Evolutionary conservation across 2,329 filamentous ascomycete genomes (phyloP).

Genomic region (Colletotrichum tropicicola): DNA sequence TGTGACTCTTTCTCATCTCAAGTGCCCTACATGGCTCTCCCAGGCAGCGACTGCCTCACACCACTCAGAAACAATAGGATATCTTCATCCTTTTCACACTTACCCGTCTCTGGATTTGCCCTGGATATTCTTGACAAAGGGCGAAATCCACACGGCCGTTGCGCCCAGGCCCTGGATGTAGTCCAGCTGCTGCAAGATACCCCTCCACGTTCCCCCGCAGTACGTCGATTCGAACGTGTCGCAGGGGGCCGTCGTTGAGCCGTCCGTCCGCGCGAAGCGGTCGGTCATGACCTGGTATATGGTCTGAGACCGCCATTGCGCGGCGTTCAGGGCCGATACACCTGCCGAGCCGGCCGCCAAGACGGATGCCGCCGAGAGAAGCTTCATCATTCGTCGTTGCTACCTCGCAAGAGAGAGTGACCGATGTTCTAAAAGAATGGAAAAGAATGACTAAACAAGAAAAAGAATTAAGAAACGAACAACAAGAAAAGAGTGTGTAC

Average conservation of each 20-base stretch:
- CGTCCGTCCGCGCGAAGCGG: constrained; percentile 59
- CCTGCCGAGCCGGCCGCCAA: constrained; percentile 5
- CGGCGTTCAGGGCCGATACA: constrained; percentile 32
- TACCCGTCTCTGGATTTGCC: constrained; percentile 11
- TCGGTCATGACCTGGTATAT: constrained; percentile 69
- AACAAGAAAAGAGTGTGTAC: constrained; percentile 20
- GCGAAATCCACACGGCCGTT: constrained; percentile 67
- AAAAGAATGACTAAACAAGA: constrained; percentile 1
- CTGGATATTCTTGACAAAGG: constrained; percentile 56
- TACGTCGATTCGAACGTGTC: constrained; percentile 54
- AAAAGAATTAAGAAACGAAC: not conserved
- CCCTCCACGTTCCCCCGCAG: constrained; percentile 69
- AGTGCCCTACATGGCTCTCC: too few species aligned
- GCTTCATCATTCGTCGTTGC: constrained; percentile 8
- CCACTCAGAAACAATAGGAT: not conserved
- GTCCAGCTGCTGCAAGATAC: constrained; percentile 66
- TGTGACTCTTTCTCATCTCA: too few species aligned
- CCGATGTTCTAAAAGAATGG: constrained; percentile 10
- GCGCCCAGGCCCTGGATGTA: constrained; percentile 72
- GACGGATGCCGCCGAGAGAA: constrained; percentile 2
- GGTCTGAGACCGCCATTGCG: constrained; percentile 60
- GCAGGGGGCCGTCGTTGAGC: constrained; percentile 53
- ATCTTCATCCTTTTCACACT: constrained; percentile 12
- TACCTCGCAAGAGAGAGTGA: constrained; percentile 12
- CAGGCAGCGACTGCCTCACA: not conserved